Evolutionary conservation across 306 rosid species (phyloP).

Genomic region (Myrica gale): DNA sequence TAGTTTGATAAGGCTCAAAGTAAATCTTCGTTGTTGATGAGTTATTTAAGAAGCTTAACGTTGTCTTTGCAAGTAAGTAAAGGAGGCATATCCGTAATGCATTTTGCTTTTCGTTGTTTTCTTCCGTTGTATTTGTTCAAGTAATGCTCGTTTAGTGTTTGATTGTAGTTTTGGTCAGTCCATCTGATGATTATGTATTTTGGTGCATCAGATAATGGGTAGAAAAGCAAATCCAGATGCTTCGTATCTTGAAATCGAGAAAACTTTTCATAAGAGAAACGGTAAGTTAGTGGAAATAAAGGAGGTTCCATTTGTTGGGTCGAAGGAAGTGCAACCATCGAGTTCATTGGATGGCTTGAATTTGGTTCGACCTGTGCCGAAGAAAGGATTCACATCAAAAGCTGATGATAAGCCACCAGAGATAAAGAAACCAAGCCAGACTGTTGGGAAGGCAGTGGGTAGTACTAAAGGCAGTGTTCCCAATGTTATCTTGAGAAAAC

Average conservation of each 20-base stretch:
- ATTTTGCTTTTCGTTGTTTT: not conserved
- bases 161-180: conserved; percentile 4
- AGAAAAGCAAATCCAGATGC: conserved; percentile 76
- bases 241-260: conserved; percentile 82
- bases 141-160: not conserved
- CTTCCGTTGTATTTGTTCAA: not conserved
- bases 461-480: conserved; percentile 52
- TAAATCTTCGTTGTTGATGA: too few relatives aligned
- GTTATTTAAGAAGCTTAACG: too few relatives aligned
- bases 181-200: not conserved
- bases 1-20: not conserved
- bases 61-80: not conserved
- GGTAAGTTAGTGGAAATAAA: conserved; percentile 60
- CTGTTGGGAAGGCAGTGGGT: conserved; percentile 36
- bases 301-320: conserved; percentile 68
- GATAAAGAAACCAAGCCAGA: conserved; percentile 46
- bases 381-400: conserved; percentile 47
- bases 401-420: conserved; percentile 40
- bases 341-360: conserved; percentile 51
- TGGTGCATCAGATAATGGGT: conserved; percentile 68
- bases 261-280: conserved; percentile 62
- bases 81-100: not conserved
- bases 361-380: conserved; percentile 71
- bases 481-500: conserved; percentile 82
- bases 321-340: conserved; percentile 40